Percentiles rank a stretch among this genome's conserved stretches.
phyloP scores from a whole-genome alignment of 768 basidiomycete genomes.

The Panellus pusillus region DNA sequence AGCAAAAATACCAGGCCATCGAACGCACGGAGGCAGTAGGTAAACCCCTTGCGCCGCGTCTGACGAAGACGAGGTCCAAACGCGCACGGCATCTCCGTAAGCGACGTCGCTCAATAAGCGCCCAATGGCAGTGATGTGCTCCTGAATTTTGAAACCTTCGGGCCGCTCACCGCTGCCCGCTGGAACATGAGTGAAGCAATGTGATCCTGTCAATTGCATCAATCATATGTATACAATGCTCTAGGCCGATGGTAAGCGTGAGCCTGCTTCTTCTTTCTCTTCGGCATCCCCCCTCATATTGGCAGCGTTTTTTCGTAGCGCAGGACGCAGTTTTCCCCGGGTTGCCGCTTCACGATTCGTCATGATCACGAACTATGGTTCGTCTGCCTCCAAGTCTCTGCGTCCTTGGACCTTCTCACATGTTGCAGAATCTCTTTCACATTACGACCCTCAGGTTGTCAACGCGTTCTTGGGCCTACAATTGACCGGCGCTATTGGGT shows the following conservation, averaged over 20 bases:
- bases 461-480: conserved; percentile 31
- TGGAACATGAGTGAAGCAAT: too few species aligned
- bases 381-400: neutral
- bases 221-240: neutral
- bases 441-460: conserved; percentile 16
- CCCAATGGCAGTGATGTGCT: too few species aligned
- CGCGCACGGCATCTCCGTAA: too few species aligned
- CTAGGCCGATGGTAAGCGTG: neutral
- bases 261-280: neutral
- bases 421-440: neutral
- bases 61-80: too few species aligned
- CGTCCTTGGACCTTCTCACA: neutral
- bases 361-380: conserved; percentile 7
- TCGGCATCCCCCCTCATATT: conserved; percentile 10
- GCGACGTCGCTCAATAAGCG: too few species aligned
- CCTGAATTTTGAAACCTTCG: too few species aligned
- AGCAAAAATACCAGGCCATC: too few species aligned
- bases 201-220: neutral
- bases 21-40: too few species aligned
- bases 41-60: too few species aligned
- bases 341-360: neutral
- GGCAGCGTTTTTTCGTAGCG: conserved; percentile 16
- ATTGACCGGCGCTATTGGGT: conserved; percentile 26
- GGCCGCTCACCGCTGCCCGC: too few species aligned
- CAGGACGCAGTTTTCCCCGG: conserved; percentile 15